A percentile compares a stretch with the other conserved stretches of the same genome.
These are phyloP conservation scores for Colletotrichum scovillei DNA, from an alignment of 2,329 filamentous ascomycete genomes.

Conservation along the genomic window DNA sequence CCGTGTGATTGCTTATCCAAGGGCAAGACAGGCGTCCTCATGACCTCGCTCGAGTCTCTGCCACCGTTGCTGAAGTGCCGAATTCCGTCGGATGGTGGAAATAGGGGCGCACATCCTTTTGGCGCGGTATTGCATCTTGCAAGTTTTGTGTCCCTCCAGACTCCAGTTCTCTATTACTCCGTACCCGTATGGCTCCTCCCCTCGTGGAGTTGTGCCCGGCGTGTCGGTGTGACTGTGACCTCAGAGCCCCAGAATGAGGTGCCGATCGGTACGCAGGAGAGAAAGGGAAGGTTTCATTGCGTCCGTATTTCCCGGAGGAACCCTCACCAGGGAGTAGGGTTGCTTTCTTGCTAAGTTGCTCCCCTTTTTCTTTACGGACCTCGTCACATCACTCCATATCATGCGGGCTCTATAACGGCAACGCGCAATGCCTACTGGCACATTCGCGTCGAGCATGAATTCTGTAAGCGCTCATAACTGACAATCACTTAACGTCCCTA, in stretches of 20 bases:
- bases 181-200: background rate
- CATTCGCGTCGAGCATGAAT: background rate
- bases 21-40: background rate
- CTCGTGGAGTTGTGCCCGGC: background rate
- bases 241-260: background rate
- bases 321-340: background rate
- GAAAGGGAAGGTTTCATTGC: background rate
- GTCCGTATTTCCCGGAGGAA: background rate
- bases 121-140: background rate
- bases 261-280: background rate
- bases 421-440: background rate
- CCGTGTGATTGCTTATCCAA: background rate
- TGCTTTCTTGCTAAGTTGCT: background rate
- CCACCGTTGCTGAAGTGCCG: background rate
- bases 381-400: background rate
- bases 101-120: background rate
- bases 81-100: background rate
- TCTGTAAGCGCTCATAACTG: background rate
- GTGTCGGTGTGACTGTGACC: background rate
- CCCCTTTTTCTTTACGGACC: background rate
- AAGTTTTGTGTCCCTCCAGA: background rate
- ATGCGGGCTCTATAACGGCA: background rate
- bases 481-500: background rate
- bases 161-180: background rate
- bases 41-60: background rate